Evolutionary conservation across 768 basidiomycete species (phyloP), one percentile per base, ranked within the genome.

Genomic region (Galerina sulciceps): DNA sequence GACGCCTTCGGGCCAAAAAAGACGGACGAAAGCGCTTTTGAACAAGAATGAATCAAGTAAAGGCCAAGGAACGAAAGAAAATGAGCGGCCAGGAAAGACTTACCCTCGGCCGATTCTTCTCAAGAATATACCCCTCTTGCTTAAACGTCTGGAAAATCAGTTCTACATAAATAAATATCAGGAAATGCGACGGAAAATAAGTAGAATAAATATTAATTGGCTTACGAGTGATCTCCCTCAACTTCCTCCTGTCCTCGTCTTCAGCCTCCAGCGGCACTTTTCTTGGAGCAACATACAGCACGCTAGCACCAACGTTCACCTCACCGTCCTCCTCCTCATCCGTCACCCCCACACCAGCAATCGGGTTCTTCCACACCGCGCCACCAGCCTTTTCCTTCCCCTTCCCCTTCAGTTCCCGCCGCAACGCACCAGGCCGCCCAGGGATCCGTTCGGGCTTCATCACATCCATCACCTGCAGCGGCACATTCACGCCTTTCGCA

Each of bases 81-180:
- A 31, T 8, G 26, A 31, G 26, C 8, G 0, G 26, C 8, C 2
- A 31, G 8, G 8, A 8, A 9, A 49, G 9, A 42, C 72, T 6
- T 52, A 83, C 85, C 69, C 83, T 85, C 37, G 86, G 73, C 1
- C 83, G 83, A 9, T 84, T 74, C 13, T 42, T 57, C 23, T 71
- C 83, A 0, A 66, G 71, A 42, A 83, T 59, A 63, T 82, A 85
- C 0, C 78, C 81, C 10, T 71, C 75, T 0, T 71, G 62, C 51
- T 57, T 71, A 57, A 84, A 85, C 0, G 74, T 53, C 50, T 59
- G 64, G 59, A 76, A 71, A 9, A 85, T 70, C 15, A 83, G 64
- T 37, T 80, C 83, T 84, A 44, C n/a, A 55, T 23, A 53, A 35
- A 14, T 34, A 0, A 10, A 31, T 46, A 22, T 53, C 26, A 31